These are phyloP conservation scores for Neofusicoccum laricinum DNA, from an alignment of 2,329 filamentous ascomycete species.

Conservation along the genomic window DNA sequence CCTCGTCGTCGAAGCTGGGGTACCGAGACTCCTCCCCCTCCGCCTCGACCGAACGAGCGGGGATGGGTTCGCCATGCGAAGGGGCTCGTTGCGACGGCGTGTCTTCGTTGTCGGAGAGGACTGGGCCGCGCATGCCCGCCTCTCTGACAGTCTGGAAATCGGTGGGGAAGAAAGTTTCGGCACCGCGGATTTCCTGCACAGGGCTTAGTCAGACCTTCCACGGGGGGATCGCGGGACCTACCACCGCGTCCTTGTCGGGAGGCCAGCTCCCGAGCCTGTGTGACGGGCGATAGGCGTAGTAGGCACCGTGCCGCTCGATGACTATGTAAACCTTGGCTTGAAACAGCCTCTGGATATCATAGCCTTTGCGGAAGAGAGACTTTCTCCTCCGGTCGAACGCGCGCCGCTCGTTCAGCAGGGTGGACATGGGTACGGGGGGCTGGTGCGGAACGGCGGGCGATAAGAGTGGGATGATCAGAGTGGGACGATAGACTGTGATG, in stretches of 20 bases:
- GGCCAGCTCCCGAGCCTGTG: not conserved
- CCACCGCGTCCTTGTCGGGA: not conserved
- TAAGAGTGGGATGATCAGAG: no score
- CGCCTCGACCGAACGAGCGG: not conserved
- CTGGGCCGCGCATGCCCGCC: not conserved
- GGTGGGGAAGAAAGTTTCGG: not conserved
- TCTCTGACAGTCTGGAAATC: slow-evolving; percentile 3
- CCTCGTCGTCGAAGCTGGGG: not conserved
- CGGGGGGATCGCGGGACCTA: not conserved
- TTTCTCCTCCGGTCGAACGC: not conserved
- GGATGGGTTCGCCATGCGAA: not conserved
- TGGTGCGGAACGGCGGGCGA: no score
- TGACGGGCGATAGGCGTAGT: not conserved
- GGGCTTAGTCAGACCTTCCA: not conserved
- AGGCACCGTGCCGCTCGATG: not conserved
- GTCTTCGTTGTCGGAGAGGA: not conserved
- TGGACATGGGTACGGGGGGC: not conserved
- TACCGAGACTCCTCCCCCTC: not conserved
- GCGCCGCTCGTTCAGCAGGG: not conserved
- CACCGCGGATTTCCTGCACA: not conserved
- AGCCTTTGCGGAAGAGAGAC: not conserved
- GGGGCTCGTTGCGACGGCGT: not conserved
- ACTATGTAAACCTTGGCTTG: not conserved
- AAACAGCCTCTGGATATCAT: not conserved
- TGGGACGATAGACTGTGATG: no score